Conservation (phyloP, 495 filamentous ascomycete genomes). For the Oleoguttula mirabilis region DNA sequence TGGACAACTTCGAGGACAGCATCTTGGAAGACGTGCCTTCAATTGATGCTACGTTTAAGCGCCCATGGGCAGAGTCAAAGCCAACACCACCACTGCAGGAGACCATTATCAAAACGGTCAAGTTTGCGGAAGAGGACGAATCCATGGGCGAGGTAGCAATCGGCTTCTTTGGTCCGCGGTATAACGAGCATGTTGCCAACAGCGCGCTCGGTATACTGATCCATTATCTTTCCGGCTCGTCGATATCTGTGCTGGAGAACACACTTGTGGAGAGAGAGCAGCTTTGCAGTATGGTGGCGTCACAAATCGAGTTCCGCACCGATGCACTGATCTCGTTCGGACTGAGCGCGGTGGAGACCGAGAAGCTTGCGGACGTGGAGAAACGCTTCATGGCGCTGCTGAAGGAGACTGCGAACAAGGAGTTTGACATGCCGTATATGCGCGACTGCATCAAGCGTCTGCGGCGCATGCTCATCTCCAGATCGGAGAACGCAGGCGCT, state of each 20-base stretch:
- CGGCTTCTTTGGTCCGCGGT: slow-evolving; percentile 72
- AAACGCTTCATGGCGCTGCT: slow-evolving; percentile 74
- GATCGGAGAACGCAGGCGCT: slow-evolving; percentile 59
- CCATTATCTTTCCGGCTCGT: slow-evolving; percentile 80
- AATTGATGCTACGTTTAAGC: slow-evolving; percentile 61
- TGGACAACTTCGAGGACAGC: slow-evolving; percentile 80
- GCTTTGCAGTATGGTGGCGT: slow-evolving; percentile 69
- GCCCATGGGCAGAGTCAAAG: slow-evolving; percentile 82
- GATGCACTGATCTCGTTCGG: slow-evolving; percentile 71
- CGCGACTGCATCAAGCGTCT: slow-evolving; percentile 72
- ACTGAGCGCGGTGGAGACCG: slow-evolving; percentile 72
- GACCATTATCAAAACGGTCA: slow-evolving; percentile 60
- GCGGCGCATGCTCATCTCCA: slow-evolving; percentile 62
- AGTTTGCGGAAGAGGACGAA: slow-evolving; percentile 96
- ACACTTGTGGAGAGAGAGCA: slow-evolving; percentile 87
- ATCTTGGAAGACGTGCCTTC: slow-evolving; percentile 71
- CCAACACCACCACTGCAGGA: slow-evolving; percentile 57
- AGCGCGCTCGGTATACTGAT: slow-evolving; percentile 61
- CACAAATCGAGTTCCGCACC: slow-evolving; percentile 63
- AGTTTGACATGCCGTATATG: slow-evolving; percentile 80
- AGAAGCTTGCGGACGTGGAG: slow-evolving; percentile 71
- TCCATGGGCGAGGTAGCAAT: slow-evolving; percentile 75
- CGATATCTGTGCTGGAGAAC: slow-evolving; percentile 83
- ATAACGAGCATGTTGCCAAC: slow-evolving; percentile 44
- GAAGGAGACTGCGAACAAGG: slow-evolving; percentile 62